Evolutionary conservation across 169 alveolate species (phyloP), one percentile per base, ranked within the genome.

Genomic region (Plasmodium berghei): DNA sequence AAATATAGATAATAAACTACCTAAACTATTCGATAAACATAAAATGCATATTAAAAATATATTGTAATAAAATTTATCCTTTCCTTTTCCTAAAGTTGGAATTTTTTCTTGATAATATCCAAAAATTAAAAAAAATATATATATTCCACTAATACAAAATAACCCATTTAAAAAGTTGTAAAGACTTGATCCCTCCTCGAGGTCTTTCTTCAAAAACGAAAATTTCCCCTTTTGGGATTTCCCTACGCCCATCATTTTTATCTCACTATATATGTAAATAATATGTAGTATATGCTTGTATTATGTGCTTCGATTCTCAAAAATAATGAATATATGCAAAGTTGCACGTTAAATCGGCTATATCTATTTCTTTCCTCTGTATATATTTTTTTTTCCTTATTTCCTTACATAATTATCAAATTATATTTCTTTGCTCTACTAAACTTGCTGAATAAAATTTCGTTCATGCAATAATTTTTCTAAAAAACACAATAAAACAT

Each of bases 41-140:
- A 87, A 45, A 12, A 74, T 59, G 62, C 80, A 74, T 64, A 74
- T 87, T 64, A 87, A 59, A 87, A 87, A 87, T 55, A 87, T 74
- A n/a, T 73, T 73, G 59, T 87, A 87, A 72, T 87, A 70, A 42
- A 87, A 87, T 34, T 66, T 74, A 26, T 87, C 92, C 46, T 55
- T 66, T 5, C 74, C 92, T 22, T 54, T 66, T 24, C 88, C 88
- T 45, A 87, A 72, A 24, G 70, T 70, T 18, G 90, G 93, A 14
- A 92, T 45, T 24, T 92, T 91, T 70, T 92, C 95, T 88, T 87
- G 87, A 64, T 87, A 91, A 73, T 92, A 92, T 9, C 95, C 95
- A 85, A 90, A 91, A n/a, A 95, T 80, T 56, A 92, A 34, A 71
- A 91, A 92, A 40, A 92, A 92, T 24, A 72, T 61, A 62, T 92